Conservation (phyloP, 768 basidiomycete genomes). For the Boletus tylopilopsis region DNA sequence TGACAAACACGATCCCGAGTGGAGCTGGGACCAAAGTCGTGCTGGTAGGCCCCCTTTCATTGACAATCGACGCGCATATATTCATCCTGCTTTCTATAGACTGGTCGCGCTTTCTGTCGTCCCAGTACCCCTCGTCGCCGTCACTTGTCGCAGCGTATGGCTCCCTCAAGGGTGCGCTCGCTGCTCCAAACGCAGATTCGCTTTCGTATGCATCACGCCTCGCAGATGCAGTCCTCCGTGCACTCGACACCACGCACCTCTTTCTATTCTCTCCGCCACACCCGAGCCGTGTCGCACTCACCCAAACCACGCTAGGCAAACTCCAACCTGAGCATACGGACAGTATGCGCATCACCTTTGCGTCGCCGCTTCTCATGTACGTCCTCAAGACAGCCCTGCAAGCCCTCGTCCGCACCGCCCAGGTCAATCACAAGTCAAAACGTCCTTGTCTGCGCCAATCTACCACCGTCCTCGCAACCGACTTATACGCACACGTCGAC, state of each 20-base stretch:
- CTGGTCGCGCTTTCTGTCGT: constrained; percentile 19
- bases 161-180: constrained; percentile 21
- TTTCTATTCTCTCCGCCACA: constrained; percentile 18
- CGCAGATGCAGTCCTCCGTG: constrained; percentile 17
- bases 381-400: constrained; percentile 22
- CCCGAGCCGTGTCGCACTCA: background rate
- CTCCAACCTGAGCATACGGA: constrained; percentile 12
- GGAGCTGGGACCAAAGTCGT: constrained; percentile 22
- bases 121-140: constrained; percentile 18
- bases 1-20: constrained; percentile 13
- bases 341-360: constrained; percentile 17
- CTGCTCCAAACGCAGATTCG: constrained; percentile 4
- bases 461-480: background rate
- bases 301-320: background rate
- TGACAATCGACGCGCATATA: background rate
- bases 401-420: constrained; percentile 6
- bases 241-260: constrained; percentile 13
- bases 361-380: constrained; percentile 23
- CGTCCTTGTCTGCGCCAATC: constrained; percentile 6
- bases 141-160: constrained; percentile 22
- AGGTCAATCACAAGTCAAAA: constrained; percentile 10
- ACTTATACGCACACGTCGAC: constrained; percentile 6
- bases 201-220: constrained; percentile 9
- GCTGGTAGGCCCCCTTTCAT: constrained; percentile 7
- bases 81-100: constrained; percentile 11